A percentile compares a stretch with the other conserved stretches of the same genome.
Evolutionary conservation across 352 stramenopile genomes (phyloP).

Genomic region (Phytopythium ostracodes): DNA sequence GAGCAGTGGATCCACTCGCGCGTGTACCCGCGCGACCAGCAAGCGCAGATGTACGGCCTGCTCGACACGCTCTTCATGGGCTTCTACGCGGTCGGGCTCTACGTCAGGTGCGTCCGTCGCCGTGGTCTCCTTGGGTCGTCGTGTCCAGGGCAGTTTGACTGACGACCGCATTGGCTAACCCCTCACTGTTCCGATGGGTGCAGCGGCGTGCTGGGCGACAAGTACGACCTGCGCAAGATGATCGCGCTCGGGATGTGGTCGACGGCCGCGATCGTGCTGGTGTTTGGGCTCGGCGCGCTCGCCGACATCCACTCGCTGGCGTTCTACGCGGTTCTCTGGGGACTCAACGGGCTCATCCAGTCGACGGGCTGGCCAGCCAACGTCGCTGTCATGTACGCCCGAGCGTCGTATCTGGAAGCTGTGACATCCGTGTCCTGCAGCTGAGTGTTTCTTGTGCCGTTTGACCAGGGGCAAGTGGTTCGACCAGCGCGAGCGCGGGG

Average conservation of each 20-base stretch:
- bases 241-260: constrained; percentile 69
- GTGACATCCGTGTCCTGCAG: neutral
- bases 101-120: constrained; percentile 38
- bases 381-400: constrained; percentile 78
- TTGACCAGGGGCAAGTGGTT: constrained; percentile 94
- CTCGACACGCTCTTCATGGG: constrained; percentile 82
- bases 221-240: constrained; percentile 63
- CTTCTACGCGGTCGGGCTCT: constrained; percentile 70
- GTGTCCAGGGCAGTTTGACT: neutral
- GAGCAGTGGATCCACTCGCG: constrained; percentile 75
- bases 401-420: constrained; percentile 15
- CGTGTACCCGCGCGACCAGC: constrained; percentile 50
- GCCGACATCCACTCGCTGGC: constrained; percentile 58
- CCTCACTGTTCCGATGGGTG: neutral
- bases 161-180: neutral
- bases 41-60: constrained; percentile 77
- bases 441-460: constrained; percentile 21
- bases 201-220: constrained; percentile 66
- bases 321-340: constrained; percentile 73
- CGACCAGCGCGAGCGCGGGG: constrained; percentile 58
- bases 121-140: neutral
- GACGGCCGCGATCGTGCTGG: constrained; percentile 46
- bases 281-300: constrained; percentile 61
- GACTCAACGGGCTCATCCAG: constrained; percentile 77
- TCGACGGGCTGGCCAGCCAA: constrained; percentile 74